These are phyloP conservation scores for Dendrostoma leiphaemia DNA, from an alignment of 2,329 filamentous ascomycete genomes.

Conservation along the genomic window DNA sequence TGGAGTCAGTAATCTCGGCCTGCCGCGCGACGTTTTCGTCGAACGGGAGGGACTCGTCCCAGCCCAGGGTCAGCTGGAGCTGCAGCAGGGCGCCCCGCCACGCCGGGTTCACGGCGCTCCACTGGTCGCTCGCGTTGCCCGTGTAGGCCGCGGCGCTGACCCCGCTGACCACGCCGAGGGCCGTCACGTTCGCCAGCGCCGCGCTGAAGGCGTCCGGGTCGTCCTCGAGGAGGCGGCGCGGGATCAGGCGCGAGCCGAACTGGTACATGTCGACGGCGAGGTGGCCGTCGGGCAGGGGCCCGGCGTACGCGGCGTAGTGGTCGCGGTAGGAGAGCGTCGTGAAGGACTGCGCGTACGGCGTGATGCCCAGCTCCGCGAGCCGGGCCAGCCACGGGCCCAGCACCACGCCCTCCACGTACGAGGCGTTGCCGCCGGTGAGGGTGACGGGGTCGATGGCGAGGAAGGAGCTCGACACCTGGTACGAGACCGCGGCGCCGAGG, in stretches of 20 bases:
- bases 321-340: slow-evolving; percentile 30
- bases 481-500: slow-evolving; percentile 25
- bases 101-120: slow-evolving; percentile 36
- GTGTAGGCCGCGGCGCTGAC: slow-evolving; percentile 31
- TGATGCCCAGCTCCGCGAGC: slow-evolving; percentile 26
- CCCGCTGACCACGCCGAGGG: slow-evolving; percentile 29
- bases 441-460: slow-evolving; percentile 26
- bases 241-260: slow-evolving; percentile 36
- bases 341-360: slow-evolving; percentile 21
- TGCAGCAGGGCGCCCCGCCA: slow-evolving; percentile 35
- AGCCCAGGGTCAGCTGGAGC: slow-evolving; percentile 28
- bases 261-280: slow-evolving; percentile 31
- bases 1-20: slow-evolving; percentile 28
- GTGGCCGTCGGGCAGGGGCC: slow-evolving; percentile 32
- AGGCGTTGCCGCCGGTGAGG: slow-evolving; percentile 27
- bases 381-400: slow-evolving; percentile 30
- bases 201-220: slow-evolving; percentile 28
- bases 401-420: slow-evolving; percentile 26
- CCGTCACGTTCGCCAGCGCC: slow-evolving; percentile 30
- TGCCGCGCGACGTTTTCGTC: slow-evolving; percentile 27
- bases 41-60: slow-evolving; percentile 22
- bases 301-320: slow-evolving; percentile 34
- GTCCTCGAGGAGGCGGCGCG: slow-evolving; percentile 29
- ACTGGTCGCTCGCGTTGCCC: slow-evolving; percentile 27
- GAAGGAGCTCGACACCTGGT: slow-evolving; percentile 21